Conservation (phyloP, 176 grass and related monocot species). For the Cocos nucifera region DNA sequence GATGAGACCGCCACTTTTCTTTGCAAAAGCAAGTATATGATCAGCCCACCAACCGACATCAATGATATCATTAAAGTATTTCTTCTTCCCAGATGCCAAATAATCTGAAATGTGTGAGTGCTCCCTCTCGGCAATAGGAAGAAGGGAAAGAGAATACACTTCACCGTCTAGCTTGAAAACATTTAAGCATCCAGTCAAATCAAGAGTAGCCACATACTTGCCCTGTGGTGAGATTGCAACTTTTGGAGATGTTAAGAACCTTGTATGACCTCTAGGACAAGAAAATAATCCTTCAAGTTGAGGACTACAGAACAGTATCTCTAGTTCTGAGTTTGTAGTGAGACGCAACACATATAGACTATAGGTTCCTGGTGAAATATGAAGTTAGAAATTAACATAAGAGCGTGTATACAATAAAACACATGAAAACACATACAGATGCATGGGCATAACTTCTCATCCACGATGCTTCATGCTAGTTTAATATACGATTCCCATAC, state of each 20-base stretch:
- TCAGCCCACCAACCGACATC: conserved; percentile 93
- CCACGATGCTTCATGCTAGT: no score
- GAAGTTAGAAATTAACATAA: no score
- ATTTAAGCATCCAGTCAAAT: conserved; percentile 64
- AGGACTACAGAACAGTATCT: conserved; percentile 31
- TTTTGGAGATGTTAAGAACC: conserved; percentile 46
- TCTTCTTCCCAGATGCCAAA: conserved; percentile 12
- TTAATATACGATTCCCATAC: no score
- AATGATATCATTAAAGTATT: conserved; percentile 37
- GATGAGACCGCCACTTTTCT: conserved; percentile 36
- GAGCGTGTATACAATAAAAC: no score
- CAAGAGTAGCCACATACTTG: conserved; percentile 58
- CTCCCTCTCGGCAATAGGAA: conserved; percentile 16
- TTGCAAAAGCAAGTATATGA: conserved; percentile 61
- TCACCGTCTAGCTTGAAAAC: conserved; percentile 48
- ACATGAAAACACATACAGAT: no score
- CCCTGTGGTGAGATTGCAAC: conserved; percentile 75
- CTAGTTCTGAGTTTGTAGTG: conserved; percentile 33
- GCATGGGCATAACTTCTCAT: no score
- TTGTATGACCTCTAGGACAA: conserved; percentile 36
- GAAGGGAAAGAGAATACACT: conserved; percentile 33
- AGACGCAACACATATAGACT: conserved; percentile 45
- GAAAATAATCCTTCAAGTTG: conserved; percentile 57
- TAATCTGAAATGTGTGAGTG: background rate
- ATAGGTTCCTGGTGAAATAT: conserved; percentile 37